phyloP scores from a whole-genome alignment of 495 filamentous ascomycete species.

The Aspergillus cristatus region DNA sequence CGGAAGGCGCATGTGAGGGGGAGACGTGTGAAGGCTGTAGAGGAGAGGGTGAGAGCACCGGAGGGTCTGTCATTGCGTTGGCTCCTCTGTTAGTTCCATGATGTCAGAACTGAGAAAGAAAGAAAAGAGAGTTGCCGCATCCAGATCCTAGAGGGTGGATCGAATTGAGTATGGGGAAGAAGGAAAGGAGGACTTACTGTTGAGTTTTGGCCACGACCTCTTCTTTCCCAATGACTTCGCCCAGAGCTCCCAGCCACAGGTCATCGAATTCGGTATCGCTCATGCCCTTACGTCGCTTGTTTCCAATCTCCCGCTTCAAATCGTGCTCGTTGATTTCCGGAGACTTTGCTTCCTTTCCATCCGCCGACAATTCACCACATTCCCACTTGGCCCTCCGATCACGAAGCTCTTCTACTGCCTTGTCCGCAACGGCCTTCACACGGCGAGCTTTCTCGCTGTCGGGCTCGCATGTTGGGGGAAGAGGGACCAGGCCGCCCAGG shows the following conservation, averaged over 20 bases:
- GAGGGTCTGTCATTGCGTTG: constrained; percentile 58
- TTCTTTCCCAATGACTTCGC: constrained; percentile 71
- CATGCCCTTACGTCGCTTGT: constrained; percentile 70
- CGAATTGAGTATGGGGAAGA: constrained; percentile 3
- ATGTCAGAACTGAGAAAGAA: constrained; percentile 37
- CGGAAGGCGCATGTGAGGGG: constrained; percentile 78
- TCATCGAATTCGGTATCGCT: constrained; percentile 84
- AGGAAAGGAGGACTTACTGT: constrained; percentile 56
- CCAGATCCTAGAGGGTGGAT: background rate
- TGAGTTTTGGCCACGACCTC: constrained; percentile 64
- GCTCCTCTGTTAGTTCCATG: constrained; percentile 69
- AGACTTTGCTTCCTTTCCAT: constrained; percentile 46
- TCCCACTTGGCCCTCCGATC: constrained; percentile 82
- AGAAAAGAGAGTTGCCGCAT: constrained; percentile 3
- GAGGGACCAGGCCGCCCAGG: constrained; percentile 67
- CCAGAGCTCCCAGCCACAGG: constrained; percentile 77
- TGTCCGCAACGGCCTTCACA: constrained; percentile 79
- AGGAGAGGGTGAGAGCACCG: constrained; percentile 48
- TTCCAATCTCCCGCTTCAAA: constrained; percentile 62
- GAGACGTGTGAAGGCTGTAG: constrained; percentile 77
- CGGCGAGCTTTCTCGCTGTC: constrained; percentile 86
- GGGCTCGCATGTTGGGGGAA: constrained; percentile 89
- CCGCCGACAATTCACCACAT: constrained; percentile 66
- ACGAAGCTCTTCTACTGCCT: constrained; percentile 77
- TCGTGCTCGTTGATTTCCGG: constrained; percentile 65